Evolutionary conservation across 2,329 filamentous ascomycete genomes (phyloP).

Genomic region (Monosporascus sp.): DNA sequence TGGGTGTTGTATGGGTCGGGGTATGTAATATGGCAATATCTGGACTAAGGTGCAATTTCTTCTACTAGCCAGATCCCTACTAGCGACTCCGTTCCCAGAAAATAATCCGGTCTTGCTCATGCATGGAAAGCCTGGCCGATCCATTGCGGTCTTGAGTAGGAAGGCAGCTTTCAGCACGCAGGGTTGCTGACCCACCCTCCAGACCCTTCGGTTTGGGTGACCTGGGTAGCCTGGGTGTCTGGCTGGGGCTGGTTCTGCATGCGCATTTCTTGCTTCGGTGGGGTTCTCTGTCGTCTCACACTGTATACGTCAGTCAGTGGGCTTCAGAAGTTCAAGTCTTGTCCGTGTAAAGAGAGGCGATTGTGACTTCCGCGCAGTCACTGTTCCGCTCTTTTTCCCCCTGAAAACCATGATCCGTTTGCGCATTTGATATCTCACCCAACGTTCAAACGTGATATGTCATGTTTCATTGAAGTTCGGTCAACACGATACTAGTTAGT

Average conservation of each 20-base stretch:
- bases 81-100: neutral
- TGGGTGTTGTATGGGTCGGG: no score
- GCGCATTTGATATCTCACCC: no score
- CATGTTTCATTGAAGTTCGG: neutral
- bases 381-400: neutral
- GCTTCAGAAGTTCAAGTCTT: neutral
- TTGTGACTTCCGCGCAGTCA: no score
- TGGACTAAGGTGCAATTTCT: no score
- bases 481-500: neutral
- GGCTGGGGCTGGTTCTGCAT: neutral
- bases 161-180: neutral
- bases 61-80: no score
- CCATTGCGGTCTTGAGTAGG: neutral
- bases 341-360: neutral
- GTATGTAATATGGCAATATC: no score
- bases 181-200: neutral
- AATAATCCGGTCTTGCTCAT: neutral
- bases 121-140: neutral
- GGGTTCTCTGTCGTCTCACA: neutral
- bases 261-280: neutral
- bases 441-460: neutral
- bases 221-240: neutral
- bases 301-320: neutral
- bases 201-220: neutral
- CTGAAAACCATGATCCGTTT: neutral